These are phyloP conservation scores for Gossypium davidsonii DNA, from an alignment of 441 rosid genomes.

Conservation along the genomic window DNA sequence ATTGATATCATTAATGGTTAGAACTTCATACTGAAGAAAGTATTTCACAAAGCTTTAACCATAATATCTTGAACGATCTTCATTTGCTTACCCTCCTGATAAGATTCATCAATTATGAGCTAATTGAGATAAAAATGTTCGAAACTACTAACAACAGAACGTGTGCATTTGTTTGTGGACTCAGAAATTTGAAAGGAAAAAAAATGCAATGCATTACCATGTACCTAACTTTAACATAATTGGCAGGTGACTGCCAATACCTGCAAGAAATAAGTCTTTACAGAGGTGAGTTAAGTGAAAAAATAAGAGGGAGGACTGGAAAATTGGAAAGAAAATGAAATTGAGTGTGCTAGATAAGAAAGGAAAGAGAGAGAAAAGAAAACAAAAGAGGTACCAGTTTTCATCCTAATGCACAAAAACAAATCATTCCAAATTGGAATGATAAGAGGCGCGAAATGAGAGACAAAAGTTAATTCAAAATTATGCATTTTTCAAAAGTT, in stretches of 20 bases:
- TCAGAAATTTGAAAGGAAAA: not conserved
- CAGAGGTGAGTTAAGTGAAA: no score
- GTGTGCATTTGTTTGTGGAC: not conserved
- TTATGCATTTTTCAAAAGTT: no score
- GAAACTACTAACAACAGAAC: not conserved
- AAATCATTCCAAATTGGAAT: no score
- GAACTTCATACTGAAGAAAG: not conserved
- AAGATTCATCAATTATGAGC: not conserved
- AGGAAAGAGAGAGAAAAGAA: no score
- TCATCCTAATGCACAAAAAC: no score
- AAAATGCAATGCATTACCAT: not conserved
- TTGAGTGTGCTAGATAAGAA: no score
- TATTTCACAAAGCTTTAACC: not conserved
- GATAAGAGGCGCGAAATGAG: no score
- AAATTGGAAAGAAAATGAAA: no score
- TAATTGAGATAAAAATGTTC: not conserved
- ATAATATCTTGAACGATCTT: not conserved
- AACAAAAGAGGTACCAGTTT: no score
- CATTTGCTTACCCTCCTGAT: not conserved
- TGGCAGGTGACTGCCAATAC: slow-evolving; percentile 1
- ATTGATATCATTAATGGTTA: not conserved
- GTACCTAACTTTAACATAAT: not conserved
- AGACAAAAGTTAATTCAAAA: no score
- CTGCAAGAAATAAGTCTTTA: not conserved
- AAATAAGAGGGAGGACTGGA: no score